Base-by-base conservation (phyloP, 768 basidiomycete genomes). In the Terana coerulea region DNA sequence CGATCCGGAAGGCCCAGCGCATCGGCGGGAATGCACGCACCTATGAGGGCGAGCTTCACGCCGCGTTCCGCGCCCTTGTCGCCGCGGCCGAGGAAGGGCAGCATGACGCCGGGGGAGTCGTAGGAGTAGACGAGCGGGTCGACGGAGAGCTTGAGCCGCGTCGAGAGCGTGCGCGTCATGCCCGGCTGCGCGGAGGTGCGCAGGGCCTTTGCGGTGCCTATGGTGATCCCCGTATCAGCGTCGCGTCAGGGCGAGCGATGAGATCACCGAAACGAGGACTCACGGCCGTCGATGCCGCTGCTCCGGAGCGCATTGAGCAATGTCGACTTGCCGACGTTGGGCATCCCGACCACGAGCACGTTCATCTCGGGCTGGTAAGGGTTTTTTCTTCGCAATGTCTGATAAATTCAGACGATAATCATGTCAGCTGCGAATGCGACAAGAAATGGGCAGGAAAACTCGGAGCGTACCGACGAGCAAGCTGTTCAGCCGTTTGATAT, bases 291-390 rank as follows among this genome's bases (percentile, higher is more conserved):
- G 39, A 95, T 89, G 10, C 95, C 95, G 63, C 84, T 84, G 61
- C 81, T 84, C 36, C 95, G 81, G 24, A 99, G 76, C 1, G 92
- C 83, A 63, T 99, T 99, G 11, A 99, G 73, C 45, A 98, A 69
- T 2, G 91, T 95, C 12, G 95, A 98, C 71, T 99, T 98, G 35
- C 95, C 95, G 41, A 98, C 93, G 67, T 98, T 98, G 15, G 97
- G 97, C 95, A 99, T 98, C 21, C 97, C 97, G 52, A 97, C 86
- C 21, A 98, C 92, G 2, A 98, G 77, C 6, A 98, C 86, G 60
- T 94, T 93, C 58, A 91, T 71, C 64, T 88, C 88, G 59, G 83
- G 80, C 41, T 81, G 77, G 56, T 89, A 79, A 45, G 81, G 81
- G 64, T 84, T 78, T 35, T 75, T 73, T n/a, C 60, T 80, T 81